These are phyloP conservation scores for Tolypocladium amazonense DNA, from an alignment of 2,329 filamentous ascomycete species.

Conservation along the genomic window DNA sequence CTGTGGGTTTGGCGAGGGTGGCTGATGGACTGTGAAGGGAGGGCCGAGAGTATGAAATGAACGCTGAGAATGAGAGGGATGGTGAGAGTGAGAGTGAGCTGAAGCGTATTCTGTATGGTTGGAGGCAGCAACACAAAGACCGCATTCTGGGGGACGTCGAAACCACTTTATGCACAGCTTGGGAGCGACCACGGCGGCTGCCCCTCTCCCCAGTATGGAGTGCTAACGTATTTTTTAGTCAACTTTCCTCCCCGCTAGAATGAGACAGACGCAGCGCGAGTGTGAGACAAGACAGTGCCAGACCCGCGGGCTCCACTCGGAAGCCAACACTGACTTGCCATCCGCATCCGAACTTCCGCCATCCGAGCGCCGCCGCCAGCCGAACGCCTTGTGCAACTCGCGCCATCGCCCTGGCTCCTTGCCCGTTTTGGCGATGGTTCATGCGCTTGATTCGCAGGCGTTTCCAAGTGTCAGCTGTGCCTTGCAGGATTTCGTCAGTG, in stretches of 20 bases:
- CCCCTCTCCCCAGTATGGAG: neutral
- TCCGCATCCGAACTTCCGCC: constrained; percentile 18
- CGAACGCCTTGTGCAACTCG: neutral
- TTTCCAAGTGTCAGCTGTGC: neutral
- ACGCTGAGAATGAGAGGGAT: neutral
- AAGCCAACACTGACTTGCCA: neutral
- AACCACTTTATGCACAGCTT: neutral
- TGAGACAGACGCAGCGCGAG: neutral
- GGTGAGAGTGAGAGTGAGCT: neutral
- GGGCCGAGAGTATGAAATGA: neutral
- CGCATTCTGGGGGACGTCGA: neutral
- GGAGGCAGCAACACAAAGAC: neutral
- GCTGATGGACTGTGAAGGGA: neutral
- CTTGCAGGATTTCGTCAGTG: neutral
- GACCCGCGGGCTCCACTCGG: neutral
- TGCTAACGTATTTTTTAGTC: neutral
- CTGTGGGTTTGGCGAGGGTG: neutral
- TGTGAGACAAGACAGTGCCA: neutral
- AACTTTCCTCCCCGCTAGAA: neutral
- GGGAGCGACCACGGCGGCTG: neutral
- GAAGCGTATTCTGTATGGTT: neutral
- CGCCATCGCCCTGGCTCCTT: neutral
- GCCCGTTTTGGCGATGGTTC: constrained; percentile 1
- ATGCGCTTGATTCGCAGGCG: neutral
- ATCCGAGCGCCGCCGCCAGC: constrained; percentile 7